Percentiles rank a stretch among this genome's conserved stretches.
Conservation (phyloP, 106 monocot genomes). For the Xerophyta viscosa region DNA sequence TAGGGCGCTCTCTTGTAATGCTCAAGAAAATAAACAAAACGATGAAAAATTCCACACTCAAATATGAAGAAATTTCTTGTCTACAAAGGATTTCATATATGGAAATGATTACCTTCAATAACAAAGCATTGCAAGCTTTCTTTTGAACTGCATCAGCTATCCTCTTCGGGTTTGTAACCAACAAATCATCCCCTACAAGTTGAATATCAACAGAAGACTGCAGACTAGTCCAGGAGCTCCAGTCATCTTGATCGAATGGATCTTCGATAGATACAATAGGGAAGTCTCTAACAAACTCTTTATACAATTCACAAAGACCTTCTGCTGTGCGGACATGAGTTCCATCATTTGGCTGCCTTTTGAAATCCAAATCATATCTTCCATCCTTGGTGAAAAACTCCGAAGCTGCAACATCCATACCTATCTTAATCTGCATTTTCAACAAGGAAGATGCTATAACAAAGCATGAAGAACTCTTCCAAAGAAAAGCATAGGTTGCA, state of each 20-base stretch:
- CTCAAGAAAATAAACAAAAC: no score
- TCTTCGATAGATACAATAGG: constrained; percentile 98
- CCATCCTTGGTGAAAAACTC: constrained; percentile 87
- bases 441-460: not conserved
- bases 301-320: constrained; percentile 68
- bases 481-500: not conserved
- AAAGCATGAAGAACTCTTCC: not conserved
- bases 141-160: constrained; percentile 85
- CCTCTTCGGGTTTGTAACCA: constrained; percentile 94
- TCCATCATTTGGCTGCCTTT: constrained; percentile 94
- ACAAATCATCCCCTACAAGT: constrained; percentile 90
- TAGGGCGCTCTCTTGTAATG: no score
- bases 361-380: constrained; percentile 82
- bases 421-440: constrained; percentile 86
- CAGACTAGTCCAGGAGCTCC: constrained; percentile 77
- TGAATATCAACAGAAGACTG: constrained; percentile 87
- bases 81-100: no score
- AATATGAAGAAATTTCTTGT: no score
- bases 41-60: no score
- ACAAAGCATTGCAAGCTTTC: constrained; percentile 87
- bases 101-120: constrained; percentile 68
- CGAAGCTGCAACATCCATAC: constrained; percentile 97
- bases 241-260: constrained; percentile 98
- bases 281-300: constrained; percentile 86
- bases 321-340: constrained; percentile 57